Evolutionary conservation across 345 rosid genomes (phyloP), one percentile per base, ranked within the genome.

Genomic region (Bretschneidera sinensis): DNA sequence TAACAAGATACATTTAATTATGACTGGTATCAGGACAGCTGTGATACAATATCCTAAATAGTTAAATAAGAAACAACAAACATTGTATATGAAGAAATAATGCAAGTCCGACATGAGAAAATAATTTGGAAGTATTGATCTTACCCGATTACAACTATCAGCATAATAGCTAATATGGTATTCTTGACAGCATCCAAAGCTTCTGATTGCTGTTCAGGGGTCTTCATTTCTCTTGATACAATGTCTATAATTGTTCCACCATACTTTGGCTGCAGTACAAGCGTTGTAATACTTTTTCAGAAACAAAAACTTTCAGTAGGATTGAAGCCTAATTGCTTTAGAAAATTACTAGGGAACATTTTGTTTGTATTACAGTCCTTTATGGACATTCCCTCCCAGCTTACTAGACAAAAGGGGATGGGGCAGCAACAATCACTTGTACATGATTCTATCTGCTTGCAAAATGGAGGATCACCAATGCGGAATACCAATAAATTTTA

Each of bases 161-260:
- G 43, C 47, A 83, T 59, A 43, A 83, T 83, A 43, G 70, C 15
- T 6, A 78, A 11, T 23, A 83, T 81, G 10, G 88, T 78, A 43
- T 71, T 63, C 71, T 61, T 78, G 71, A 83, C 77, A 48, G 76
- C 82, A 54, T 52, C 54, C 50, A 81, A 52, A 57, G 89, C 84
- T 34, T 70, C 74, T 0, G 74, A 39, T 66, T 77, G 77, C 72
- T 81, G 68, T 35, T 83, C 84, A 65, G 81, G 73, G 0, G 79
- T 81, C 56, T 25, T 54, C 57, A n/a, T 68, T 34, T 81, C 82
- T 74, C 76, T 74, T 9, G 89, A 81, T 34, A 81, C 84, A 57
- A 83, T 81, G 81, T 83, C 85, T 48, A 83, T 78, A 61, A 83
- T 83, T 78, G 67, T 78, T 17, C 85, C 89, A 63, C 85, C 89